Conservation (phyloP, 345 rosid genomes). For the Linum tenue region DNA sequence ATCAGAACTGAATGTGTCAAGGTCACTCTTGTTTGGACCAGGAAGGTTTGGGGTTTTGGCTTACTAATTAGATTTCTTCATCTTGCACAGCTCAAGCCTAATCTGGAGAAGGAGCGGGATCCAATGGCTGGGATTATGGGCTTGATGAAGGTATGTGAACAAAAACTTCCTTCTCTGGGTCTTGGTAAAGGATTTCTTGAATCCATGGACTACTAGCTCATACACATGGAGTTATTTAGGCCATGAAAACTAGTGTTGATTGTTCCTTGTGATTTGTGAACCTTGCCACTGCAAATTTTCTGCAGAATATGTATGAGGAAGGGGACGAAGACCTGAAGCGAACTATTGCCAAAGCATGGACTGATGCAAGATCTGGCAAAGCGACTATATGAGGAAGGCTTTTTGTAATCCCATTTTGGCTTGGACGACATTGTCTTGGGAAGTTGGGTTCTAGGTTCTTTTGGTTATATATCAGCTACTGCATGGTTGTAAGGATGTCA, state of each 20-base stretch:
- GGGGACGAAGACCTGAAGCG: slow-evolving; percentile 92
- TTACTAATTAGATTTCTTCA: background rate
- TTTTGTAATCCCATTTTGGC: background rate
- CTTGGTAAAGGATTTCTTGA: background rate
- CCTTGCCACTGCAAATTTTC: no score
- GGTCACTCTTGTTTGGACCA: background rate
- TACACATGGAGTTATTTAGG: no score
- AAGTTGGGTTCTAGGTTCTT: no score
- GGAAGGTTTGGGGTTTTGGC: background rate
- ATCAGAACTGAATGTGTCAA: background rate
- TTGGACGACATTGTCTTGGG: no score
- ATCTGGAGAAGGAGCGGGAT: slow-evolving; percentile 57
- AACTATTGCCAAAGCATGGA: slow-evolving; percentile 98
- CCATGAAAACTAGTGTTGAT: background rate
- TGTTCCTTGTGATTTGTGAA: background rate
- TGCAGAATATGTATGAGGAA: slow-evolving; percentile 88
- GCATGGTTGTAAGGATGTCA: no score
- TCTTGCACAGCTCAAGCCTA: slow-evolving; percentile 61
- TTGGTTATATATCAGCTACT: no score
- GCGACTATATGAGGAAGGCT: slow-evolving; percentile 21
- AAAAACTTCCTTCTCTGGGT: no score
- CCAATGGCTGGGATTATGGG: slow-evolving; percentile 99
- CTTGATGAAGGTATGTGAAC: slow-evolving; percentile 64
- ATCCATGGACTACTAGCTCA: background rate
- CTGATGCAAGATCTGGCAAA: slow-evolving; percentile 93